These are phyloP conservation scores for Clarireedia paspali DNA, from an alignment of 2,329 filamentous ascomycete species.

Conservation along the genomic window DNA sequence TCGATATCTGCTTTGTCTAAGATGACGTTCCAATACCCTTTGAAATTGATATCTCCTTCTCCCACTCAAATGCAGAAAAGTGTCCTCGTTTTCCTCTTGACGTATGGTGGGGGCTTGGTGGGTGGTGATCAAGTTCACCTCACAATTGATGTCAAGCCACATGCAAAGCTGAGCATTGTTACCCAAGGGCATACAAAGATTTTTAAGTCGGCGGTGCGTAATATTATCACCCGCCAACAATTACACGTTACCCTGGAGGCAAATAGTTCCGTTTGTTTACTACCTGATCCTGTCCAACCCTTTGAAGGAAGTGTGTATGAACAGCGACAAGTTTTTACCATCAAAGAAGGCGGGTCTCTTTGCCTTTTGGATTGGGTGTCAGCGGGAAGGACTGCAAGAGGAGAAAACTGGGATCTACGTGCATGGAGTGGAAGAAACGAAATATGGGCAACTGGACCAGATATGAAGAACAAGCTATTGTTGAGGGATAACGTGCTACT, in stretches of 20 bases:
- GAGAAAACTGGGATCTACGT: constrained; percentile 80
- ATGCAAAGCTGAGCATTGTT: constrained; percentile 59
- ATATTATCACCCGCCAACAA: constrained; percentile 50
- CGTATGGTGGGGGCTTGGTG: constrained; percentile 89
- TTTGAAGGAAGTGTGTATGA: constrained; percentile 78
- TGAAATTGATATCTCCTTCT: constrained; percentile 84
- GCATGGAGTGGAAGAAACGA: constrained; percentile 83
- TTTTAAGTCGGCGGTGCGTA: constrained; percentile 65
- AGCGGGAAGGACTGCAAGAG: constrained; percentile 74
- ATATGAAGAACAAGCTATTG: constrained; percentile 51
- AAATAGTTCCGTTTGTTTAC: constrained; percentile 51
- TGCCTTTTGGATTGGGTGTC: constrained; percentile 93
- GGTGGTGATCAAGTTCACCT: constrained; percentile 78
- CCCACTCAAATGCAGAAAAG: constrained; percentile 57
- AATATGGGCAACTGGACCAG: constrained; percentile 51
- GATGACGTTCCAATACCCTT: constrained; percentile 84
- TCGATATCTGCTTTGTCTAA: constrained; percentile 62
- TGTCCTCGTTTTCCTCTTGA: constrained; percentile 79
- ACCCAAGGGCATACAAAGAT: constrained; percentile 88
- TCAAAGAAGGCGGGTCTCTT: constrained; percentile 51
- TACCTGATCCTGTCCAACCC: constrained; percentile 91
- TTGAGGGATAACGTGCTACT: constrained; percentile 81
- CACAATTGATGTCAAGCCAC: constrained; percentile 52
- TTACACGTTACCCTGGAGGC: constrained; percentile 44
- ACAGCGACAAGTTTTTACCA: constrained; percentile 72